Evolutionary conservation across 768 basidiomycete genomes (phyloP).

Genomic region (Macrolepiota albuminosa): DNA sequence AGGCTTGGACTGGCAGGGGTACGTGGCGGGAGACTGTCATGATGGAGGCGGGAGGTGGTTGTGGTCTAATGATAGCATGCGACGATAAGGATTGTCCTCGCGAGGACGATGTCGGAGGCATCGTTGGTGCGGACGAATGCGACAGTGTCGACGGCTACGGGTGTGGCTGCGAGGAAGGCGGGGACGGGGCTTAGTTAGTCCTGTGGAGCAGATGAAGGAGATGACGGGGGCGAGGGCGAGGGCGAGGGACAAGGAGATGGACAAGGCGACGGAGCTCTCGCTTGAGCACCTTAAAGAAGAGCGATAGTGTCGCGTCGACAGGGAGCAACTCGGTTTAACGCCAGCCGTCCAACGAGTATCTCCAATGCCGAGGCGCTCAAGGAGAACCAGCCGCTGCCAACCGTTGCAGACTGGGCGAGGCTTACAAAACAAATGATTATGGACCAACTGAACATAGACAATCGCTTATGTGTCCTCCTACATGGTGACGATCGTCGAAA

Average conservation of each 20-base stretch:
- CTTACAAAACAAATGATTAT: neutral
- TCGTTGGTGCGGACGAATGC: constrained; percentile 20
- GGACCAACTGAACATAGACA: neutral
- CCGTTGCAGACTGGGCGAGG: too few relatives aligned
- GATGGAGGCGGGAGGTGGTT: too few relatives aligned
- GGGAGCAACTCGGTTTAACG: constrained; percentile 26
- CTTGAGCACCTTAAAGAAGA: constrained; percentile 43
- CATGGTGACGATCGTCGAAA: neutral
- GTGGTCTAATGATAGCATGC: too few relatives aligned
- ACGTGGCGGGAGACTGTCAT: too few relatives aligned
- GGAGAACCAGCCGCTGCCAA: constrained; percentile 17
- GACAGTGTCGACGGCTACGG: constrained; percentile 23
- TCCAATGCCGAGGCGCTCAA: constrained; percentile 15
- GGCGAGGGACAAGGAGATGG: constrained; percentile 5
- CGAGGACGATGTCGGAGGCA: constrained; percentile 16
- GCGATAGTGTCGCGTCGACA: constrained; percentile 40
- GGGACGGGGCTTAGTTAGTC: neutral
- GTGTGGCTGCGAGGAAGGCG: constrained; percentile 21
- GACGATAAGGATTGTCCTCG: too few relatives aligned
- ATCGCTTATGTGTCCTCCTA: neutral
- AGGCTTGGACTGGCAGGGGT: too few relatives aligned
- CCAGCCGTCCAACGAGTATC: neutral
- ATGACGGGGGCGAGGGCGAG: constrained; percentile 11
- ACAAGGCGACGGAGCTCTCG: constrained; percentile 11
- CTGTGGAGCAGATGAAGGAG: constrained; percentile 9